A percentile compares a stretch with the other conserved stretches of the same genome.
phyloP scores from a whole-genome alignment of 2,329 filamentous ascomycete species.

The Trichoderma polysporum region DNA sequence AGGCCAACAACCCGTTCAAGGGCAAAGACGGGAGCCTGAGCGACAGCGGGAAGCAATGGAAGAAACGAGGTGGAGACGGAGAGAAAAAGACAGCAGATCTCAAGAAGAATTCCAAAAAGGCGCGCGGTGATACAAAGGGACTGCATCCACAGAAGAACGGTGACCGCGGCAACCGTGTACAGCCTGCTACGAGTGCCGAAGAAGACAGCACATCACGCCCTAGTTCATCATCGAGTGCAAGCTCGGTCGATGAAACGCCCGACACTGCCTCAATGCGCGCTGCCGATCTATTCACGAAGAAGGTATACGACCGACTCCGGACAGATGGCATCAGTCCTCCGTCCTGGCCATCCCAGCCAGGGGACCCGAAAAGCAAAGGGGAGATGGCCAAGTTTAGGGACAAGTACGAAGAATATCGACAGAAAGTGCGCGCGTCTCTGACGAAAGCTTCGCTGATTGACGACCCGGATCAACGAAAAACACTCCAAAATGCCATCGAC shows the following conservation, averaged over 20 bases:
- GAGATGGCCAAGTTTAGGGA: slow-evolving; percentile 57
- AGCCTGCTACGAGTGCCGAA: slow-evolving; percentile 19
- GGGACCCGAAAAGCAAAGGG: slow-evolving; percentile 50
- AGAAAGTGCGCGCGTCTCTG: slow-evolving; percentile 55
- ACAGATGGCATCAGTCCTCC: slow-evolving; percentile 56
- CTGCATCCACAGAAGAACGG: slow-evolving; percentile 3
- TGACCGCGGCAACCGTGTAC: slow-evolving; percentile 14
- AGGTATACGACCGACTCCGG: slow-evolving; percentile 53
- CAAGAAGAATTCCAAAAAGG: slow-evolving; percentile 17
- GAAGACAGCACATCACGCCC: slow-evolving; percentile 27
- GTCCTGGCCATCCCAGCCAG: slow-evolving; percentile 55
- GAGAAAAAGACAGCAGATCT: slow-evolving; percentile 29
- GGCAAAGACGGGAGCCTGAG: slow-evolving; percentile 21
- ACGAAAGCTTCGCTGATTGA: slow-evolving; percentile 62
- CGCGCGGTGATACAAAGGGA: slow-evolving; percentile 17
- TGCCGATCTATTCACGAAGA: slow-evolving; percentile 46
- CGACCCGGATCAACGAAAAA: slow-evolving; percentile 62
- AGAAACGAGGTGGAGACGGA: slow-evolving; percentile 26
- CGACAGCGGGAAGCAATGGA: slow-evolving; percentile 20
- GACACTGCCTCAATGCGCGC: slow-evolving; percentile 25
- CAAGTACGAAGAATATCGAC: slow-evolving; percentile 56
- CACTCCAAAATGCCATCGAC: slow-evolving; percentile 61
- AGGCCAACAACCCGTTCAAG: slow-evolving; percentile 31
- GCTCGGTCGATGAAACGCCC: slow-evolving; percentile 25
- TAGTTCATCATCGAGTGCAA: slow-evolving; percentile 29